Percentiles rank a stretch among this genome's conserved stretches.
Evolutionary conservation across 2,329 filamentous ascomycete genomes (phyloP).

Genomic region (Epichloe brachyelytri): DNA sequence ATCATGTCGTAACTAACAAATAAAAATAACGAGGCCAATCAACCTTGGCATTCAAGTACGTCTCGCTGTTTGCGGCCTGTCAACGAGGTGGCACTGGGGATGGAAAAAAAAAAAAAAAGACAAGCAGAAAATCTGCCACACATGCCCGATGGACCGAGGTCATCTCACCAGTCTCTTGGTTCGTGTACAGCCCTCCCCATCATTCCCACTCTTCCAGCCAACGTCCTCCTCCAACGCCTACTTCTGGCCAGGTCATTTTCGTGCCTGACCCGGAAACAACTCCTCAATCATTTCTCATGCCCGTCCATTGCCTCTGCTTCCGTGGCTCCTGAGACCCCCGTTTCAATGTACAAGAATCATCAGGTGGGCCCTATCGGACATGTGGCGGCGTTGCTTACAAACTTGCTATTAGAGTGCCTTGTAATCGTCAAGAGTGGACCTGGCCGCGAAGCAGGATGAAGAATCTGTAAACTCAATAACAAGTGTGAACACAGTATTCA

Average conservation of each 20-base stretch:
- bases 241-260: background rate
- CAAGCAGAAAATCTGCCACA: background rate
- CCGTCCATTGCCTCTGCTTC: background rate
- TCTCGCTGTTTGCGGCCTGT: background rate
- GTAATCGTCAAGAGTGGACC: background rate
- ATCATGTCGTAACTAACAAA: constrained; percentile 2
- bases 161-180: background rate
- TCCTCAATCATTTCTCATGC: background rate
- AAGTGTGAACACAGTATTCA: background rate
- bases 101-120: background rate
- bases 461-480: background rate
- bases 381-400: background rate
- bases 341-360: constrained; percentile 4
- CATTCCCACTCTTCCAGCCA: background rate
- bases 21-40: background rate
- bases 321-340: background rate
- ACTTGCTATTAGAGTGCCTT: background rate
- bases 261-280: background rate
- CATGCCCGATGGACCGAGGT: background rate
- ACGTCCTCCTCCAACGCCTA: background rate
- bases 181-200: background rate
- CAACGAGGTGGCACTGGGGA: background rate
- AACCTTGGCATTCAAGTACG: background rate
- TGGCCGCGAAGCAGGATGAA: background rate
- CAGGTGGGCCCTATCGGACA: constrained; percentile 1